phyloP scores from a whole-genome alignment of 129 eudicot genomes.

The Centella asiatica region DNA sequence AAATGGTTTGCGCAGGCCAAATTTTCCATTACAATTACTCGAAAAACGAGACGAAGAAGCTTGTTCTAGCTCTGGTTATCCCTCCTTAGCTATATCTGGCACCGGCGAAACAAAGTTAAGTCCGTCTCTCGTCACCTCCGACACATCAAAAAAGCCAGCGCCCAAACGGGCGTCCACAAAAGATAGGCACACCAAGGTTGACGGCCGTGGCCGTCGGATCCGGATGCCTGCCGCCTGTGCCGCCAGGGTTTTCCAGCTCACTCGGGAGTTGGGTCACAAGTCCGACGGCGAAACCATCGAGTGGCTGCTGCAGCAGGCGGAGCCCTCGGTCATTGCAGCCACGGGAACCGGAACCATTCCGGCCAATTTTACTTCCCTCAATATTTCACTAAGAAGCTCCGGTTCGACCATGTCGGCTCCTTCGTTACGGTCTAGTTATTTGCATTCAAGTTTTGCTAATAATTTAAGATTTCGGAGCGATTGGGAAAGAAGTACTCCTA shows the following conservation, averaged over 20 bases:
- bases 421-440: conserved; percentile 27
- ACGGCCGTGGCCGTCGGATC: conserved; percentile 68
- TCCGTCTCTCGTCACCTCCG: not conserved
- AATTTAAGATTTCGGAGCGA: conserved; percentile 8
- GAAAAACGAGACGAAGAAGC: conserved; percentile 21
- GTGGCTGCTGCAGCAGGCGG: conserved; percentile 62
- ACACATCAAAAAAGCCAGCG: conserved; percentile 22
- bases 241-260: conserved; percentile 70
- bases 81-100: not conserved
- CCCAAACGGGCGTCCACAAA: conserved; percentile 44
- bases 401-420: conserved; percentile 49
- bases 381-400: conserved; percentile 50
- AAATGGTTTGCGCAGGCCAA: conserved; percentile 23
- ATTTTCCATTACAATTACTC: conserved; percentile 37
- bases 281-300: conserved; percentile 59
- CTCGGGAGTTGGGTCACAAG: conserved; percentile 49
- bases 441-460: conserved; percentile 10
- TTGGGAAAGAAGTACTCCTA: conserved; percentile 13
- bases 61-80: conserved; percentile 21
- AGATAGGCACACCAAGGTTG: conserved; percentile 61
- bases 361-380: conserved; percentile 52
- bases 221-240: conserved; percentile 78
- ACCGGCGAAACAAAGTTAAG: not conserved
- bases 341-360: conserved; percentile 79
- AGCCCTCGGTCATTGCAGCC: conserved; percentile 70